Conservation (phyloP, 2,329 filamentous ascomycete species). For the Neophaeococcomyces mojaviensis region DNA sequence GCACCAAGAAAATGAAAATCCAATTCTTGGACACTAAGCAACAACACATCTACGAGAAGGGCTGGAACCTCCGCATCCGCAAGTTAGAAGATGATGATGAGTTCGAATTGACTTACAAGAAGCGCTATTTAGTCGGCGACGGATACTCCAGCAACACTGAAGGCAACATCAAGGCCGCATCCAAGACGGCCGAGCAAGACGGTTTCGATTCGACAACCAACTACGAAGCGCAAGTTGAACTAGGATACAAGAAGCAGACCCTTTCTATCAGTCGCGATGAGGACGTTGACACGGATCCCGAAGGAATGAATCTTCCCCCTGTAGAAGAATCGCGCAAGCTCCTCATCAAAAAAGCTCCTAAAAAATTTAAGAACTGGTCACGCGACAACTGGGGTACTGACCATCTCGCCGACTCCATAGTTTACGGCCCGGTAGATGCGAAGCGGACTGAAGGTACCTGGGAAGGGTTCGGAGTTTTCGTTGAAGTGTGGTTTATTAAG, state of each 20-base stretch:
- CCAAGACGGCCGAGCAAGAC: slow-evolving; percentile 25
- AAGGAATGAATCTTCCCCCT: background rate
- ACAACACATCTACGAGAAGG: slow-evolving; percentile 28
- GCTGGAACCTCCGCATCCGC: slow-evolving; percentile 34
- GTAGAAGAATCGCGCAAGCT: slow-evolving; percentile 14
- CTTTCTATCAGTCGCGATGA: slow-evolving; percentile 30
- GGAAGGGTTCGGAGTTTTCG: slow-evolving; percentile 25
- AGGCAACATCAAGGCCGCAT: slow-evolving; percentile 4
- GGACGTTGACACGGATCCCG: slow-evolving; percentile 24
- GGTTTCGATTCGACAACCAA: slow-evolving; percentile 29
- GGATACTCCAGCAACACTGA: slow-evolving; percentile 28
- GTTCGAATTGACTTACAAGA: slow-evolving; percentile 36
- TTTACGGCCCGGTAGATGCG: slow-evolving; percentile 29
- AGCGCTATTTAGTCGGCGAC: slow-evolving; percentile 27
- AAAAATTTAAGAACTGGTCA: slow-evolving; percentile 28
- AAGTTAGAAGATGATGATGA: slow-evolving; percentile 28
- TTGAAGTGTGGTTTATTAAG: slow-evolving; percentile 28
- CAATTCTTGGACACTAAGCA: slow-evolving; percentile 32
- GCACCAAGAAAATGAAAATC: slow-evolving; percentile 30
- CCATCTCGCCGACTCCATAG: slow-evolving; percentile 21
- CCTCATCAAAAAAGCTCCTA: background rate
- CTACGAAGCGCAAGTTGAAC: slow-evolving; percentile 33
- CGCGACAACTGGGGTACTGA: slow-evolving; percentile 18
- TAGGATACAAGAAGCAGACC: slow-evolving; percentile 31
- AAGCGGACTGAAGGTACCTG: slow-evolving; percentile 27